These are phyloP conservation scores for Penicillium sp. DNA, from an alignment of 2,329 filamentous ascomycete genomes.

Conservation along the genomic window DNA sequence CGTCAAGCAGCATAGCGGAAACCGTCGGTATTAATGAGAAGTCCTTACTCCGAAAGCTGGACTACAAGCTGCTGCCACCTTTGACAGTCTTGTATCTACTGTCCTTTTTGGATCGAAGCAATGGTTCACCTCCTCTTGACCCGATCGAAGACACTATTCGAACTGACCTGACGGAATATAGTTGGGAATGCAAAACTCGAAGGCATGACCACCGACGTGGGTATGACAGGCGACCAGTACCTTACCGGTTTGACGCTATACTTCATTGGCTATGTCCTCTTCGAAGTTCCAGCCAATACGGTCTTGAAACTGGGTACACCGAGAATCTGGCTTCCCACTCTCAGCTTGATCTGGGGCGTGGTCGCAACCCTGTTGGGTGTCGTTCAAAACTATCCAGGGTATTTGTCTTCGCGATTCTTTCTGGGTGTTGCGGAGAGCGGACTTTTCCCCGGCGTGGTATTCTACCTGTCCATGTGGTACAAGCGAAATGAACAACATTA, in stretches of 20 bases:
- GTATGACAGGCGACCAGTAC: conserved; percentile 42
- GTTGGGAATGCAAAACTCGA: conserved; percentile 42
- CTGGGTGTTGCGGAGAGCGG: conserved; percentile 54
- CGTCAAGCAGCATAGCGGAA: conserved; percentile 20
- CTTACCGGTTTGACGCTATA: conserved; percentile 41
- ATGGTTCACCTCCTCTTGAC: conserved; percentile 26
- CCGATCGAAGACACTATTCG: not conserved
- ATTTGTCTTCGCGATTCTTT: conserved; percentile 50
- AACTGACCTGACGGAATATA: conserved; percentile 11
- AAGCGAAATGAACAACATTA: conserved; percentile 59
- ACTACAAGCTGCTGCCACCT: conserved; percentile 44
- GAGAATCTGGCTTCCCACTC: conserved; percentile 39
- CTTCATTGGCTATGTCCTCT: conserved; percentile 40
- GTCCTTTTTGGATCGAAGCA: conserved; percentile 45
- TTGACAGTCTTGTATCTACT: conserved; percentile 47
- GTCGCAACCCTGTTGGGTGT: conserved; percentile 52
- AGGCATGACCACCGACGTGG: conserved; percentile 37
- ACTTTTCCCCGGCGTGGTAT: conserved; percentile 56
- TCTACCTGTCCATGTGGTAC: conserved; percentile 64
- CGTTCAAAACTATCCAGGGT: conserved; percentile 48
- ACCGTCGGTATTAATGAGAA: conserved; percentile 36
- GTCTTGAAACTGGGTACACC: conserved; percentile 41
- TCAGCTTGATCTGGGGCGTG: conserved; percentile 51
- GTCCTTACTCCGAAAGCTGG: conserved; percentile 44
- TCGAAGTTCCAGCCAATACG: conserved; percentile 45